phyloP scores from a whole-genome alignment of 164 flowering plant species.

The Magnolia kwangsiensis region DNA sequence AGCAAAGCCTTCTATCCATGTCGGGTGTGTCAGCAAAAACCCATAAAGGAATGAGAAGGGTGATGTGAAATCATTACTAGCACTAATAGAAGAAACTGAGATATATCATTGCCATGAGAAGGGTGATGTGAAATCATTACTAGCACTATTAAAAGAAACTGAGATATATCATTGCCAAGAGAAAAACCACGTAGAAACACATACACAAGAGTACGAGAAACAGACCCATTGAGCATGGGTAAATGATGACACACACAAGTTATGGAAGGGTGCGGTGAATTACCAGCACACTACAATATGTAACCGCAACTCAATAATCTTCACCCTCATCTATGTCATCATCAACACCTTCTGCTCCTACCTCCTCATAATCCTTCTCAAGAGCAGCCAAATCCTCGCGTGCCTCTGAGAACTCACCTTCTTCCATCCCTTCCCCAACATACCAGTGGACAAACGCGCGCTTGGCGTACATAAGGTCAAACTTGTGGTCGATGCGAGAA shows the following conservation, averaged over 20 bases:
- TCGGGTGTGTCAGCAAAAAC: neutral
- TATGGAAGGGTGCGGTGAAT: neutral
- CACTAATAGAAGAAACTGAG: too few species aligned
- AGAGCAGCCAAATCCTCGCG: constrained; percentile 84
- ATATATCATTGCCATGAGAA: too few species aligned
- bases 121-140: neutral
- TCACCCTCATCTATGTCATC: constrained; percentile 62
- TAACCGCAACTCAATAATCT: constrained; percentile 33
- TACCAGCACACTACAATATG: neutral
- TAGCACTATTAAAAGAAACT: neutral
- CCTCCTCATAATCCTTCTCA: constrained; percentile 81
- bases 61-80: neutral
- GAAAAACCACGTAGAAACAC: neutral
- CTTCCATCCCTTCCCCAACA: constrained; percentile 89
- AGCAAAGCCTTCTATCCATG: neutral
- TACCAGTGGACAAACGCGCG: constrained; percentile 87
- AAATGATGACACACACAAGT: neutral
- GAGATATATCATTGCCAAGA: neutral
- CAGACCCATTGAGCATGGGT: neutral
- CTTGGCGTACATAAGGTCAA: constrained; percentile 77
- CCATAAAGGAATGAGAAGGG: neutral
- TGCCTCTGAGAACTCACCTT: constrained; percentile 85
- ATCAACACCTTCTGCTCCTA: constrained; percentile 63
- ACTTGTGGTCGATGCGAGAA: constrained; percentile 62
- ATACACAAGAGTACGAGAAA: neutral